Conservation (phyloP, 2,329 filamentous ascomycete genomes). For the Curvularia lunata region DNA sequence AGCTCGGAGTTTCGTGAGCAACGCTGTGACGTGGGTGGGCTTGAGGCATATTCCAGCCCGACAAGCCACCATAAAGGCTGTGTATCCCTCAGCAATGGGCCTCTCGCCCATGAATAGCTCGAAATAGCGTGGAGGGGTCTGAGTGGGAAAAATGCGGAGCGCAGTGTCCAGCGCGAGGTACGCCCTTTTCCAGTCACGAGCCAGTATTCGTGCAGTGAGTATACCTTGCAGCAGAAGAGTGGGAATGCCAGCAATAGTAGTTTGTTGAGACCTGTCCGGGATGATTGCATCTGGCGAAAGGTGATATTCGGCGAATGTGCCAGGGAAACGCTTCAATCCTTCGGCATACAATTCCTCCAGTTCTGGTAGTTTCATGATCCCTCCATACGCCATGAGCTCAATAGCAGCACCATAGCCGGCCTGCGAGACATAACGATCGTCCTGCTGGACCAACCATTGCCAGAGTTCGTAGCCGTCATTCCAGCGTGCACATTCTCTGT, state of each 20-base stretch:
- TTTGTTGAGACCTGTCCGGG: slow-evolving; percentile 48
- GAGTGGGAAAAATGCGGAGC: slow-evolving; percentile 55
- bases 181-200: slow-evolving; percentile 55
- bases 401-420: slow-evolving; percentile 58
- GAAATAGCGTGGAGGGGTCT: slow-evolving; percentile 52
- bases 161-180: slow-evolving; percentile 59
- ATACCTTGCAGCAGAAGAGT: slow-evolving; percentile 57
- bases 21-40: slow-evolving; percentile 37
- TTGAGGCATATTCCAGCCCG: slow-evolving; percentile 51
- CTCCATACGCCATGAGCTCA: slow-evolving; percentile 54
- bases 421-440: slow-evolving; percentile 51
- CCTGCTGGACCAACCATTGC: slow-evolving; percentile 55
- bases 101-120: slow-evolving; percentile 55
- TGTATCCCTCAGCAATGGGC: slow-evolving; percentile 56
- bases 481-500: slow-evolving; percentile 54
- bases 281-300: slow-evolving; percentile 56
- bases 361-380: slow-evolving; percentile 46
- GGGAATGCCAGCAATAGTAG: slow-evolving; percentile 47
- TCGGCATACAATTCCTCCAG: slow-evolving; percentile 55
- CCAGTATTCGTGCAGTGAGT: slow-evolving; percentile 54
- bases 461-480: slow-evolving; percentile 53
- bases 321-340: slow-evolving; percentile 56
- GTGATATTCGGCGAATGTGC: slow-evolving; percentile 56
- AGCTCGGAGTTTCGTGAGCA: slow-evolving; percentile 44
- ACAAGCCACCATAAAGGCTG: slow-evolving; percentile 57